Evolutionary conservation across 768 basidiomycete genomes (phyloP), one percentile per base, ranked within the genome.

Genomic region (Lactifluus subvellereus): DNA sequence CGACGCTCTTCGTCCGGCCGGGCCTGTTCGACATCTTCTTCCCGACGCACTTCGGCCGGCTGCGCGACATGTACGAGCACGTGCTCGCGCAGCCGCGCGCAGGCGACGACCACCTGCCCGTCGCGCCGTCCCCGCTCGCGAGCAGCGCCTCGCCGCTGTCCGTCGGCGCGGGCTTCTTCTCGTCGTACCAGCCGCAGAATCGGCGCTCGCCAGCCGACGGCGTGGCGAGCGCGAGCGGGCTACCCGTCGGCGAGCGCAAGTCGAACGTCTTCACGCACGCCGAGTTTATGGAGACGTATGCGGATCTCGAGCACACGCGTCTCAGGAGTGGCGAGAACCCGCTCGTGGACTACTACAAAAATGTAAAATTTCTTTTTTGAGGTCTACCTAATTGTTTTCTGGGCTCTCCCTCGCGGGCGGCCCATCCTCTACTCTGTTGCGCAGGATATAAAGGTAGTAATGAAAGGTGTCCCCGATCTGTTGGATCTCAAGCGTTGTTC

Each of bases 21-120:
- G 97, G 97, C 8, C 95, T 87, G 77, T 99, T 99, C 74, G 97
- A 99, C 73, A 98, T 98, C 64, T 92, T 99, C 78, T 99, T 99
- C 77, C 97, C 97, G 10, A 98, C 96, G 13, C 78, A 91, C 72
- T 98, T 98, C 67, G 83, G 82, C 57, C 81, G 80, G 22, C 79
- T 98, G 58, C 79, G 90, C 52, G 92, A 96, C 72, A 91, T 95
- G 84, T 98, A 98, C 74, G 90, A 94, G 70, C 79, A 85, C 67
- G 81, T 88, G 59, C 83, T 98, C 62, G 82, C 86, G 42, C 82
- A 84, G 69, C 84, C 86, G 27, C 45, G 60, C 4, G 61, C 68
- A 11, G 55, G 65, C 16, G 66, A 68, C 43, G 77, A 77, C 37
- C 69, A 69, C 8, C 57, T 62, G 49, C 60, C 68, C 22, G 62